Evolutionary conservation across 1,139 yeast species (phyloP).

Genomic region (Saccharomyces hybrid): DNA sequence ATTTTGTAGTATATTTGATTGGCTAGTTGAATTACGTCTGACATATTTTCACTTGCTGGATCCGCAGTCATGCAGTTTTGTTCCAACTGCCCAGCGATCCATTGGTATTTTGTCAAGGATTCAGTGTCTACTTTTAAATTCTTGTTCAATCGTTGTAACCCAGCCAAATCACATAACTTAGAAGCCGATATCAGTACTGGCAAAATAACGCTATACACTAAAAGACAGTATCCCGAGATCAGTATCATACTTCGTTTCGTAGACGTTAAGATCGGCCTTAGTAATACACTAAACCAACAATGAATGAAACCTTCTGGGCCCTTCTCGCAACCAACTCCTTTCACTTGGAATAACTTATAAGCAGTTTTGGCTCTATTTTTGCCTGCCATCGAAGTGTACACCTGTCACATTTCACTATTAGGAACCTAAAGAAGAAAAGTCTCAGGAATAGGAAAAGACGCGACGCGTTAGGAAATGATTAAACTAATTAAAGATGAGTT

Average conservation of each 20-base stretch:
- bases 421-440: not conserved
- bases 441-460: not conserved
- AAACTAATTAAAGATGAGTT: not conserved
- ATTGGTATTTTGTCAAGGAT: not conserved
- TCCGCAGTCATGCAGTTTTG: not conserved
- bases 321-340: not conserved
- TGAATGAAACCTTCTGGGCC: not conserved
- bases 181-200: not conserved
- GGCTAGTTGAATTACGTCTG: slow-evolving; percentile 4
- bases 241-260: not conserved
- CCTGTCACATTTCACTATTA: not conserved
- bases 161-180: not conserved
- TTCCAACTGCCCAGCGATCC: not conserved
- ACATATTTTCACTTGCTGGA: not conserved
- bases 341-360: not conserved
- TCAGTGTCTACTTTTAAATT: not conserved
- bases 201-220: not conserved
- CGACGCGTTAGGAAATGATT: not conserved
- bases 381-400: not conserved
- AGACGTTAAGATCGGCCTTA: not conserved
- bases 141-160: not conserved
- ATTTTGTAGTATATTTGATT: slow-evolving; percentile 22
- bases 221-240: not conserved
- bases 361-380: not conserved
- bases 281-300: not conserved